These are phyloP conservation scores for Echinochloa phyllopogon DNA, from an alignment of 176 grass and related monocot genomes.

Conservation along the genomic window DNA sequence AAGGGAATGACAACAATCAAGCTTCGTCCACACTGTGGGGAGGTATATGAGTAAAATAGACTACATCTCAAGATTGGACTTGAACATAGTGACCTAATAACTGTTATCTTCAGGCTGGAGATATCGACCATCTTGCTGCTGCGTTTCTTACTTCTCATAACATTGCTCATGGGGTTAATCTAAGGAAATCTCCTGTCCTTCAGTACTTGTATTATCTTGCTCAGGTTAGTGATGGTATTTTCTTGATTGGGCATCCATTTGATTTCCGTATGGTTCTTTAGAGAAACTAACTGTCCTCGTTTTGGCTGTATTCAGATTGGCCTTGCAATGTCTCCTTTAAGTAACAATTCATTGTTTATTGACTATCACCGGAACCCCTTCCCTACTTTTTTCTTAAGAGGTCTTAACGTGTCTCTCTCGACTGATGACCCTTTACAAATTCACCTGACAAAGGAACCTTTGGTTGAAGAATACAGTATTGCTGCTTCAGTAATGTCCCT, in stretches of 20 bases:
- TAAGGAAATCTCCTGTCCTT: conserved; percentile 93
- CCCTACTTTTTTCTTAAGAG: conserved; percentile 80
- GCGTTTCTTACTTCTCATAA: conserved; percentile 84
- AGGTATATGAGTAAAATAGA: conserved; percentile 54
- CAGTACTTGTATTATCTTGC: conserved; percentile 93
- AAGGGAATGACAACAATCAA: conserved; percentile 95
- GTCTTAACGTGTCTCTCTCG: conserved; percentile 91
- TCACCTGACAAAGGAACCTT: conserved; percentile 94
- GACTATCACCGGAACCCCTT: conserved; percentile 97
- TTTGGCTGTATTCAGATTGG: conserved; percentile 76
- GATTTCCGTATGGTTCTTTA: conserved; percentile 17
- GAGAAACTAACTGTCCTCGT: conserved; percentile 29
- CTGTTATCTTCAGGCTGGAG: conserved; percentile 79
- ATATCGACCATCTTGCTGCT: conserved; percentile 88
- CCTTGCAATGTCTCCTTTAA: conserved; percentile 96
- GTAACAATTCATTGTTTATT: conserved; percentile 94
- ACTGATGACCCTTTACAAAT: conserved; percentile 97
- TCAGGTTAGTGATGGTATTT: conserved; percentile 66
- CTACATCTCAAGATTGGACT: not conserved
- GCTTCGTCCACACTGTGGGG: conserved; percentile 91
- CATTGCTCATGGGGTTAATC: conserved; percentile 93
- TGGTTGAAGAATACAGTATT: conserved; percentile 96
- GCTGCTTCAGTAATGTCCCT: conserved; percentile 76
- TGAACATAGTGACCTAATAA: conserved; percentile 31
- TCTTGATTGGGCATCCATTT: conserved; percentile 2